Conservation (phyloP, 202 grass and related monocot species). For the Carex arenaria region DNA sequence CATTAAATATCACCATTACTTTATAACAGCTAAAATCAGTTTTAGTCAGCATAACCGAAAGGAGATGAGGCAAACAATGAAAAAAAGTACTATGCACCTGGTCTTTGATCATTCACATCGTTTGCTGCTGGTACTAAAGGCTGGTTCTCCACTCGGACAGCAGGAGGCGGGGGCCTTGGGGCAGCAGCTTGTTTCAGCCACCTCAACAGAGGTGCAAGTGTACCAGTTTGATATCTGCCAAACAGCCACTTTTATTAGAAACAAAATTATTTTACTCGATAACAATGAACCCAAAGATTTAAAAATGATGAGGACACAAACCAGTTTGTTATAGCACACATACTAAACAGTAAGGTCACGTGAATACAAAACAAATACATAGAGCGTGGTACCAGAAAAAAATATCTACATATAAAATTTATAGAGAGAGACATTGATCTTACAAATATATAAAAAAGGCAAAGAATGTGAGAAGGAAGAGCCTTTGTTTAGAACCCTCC, state of each 20-base stretch:
- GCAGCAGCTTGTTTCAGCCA: slow-evolving; percentile 54
- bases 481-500: slow-evolving; percentile 77
- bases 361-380: background rate
- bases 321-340: background rate
- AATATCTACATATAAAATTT: background rate
- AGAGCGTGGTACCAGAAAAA: background rate
- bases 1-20: background rate
- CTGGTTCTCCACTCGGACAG: slow-evolving; percentile 41
- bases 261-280: background rate
- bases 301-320: background rate
- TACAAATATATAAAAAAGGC: slow-evolving; percentile 77
- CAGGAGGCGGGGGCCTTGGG: slow-evolving; percentile 50
- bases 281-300: background rate
- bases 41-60: background rate
- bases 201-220: slow-evolving; percentile 62
- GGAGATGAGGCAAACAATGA: background rate
- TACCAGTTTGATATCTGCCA: slow-evolving; percentile 64
- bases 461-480: slow-evolving; percentile 81
- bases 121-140: slow-evolving; percentile 40
- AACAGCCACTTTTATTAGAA: slow-evolving; percentile 9
- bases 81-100: slow-evolving; percentile 44
- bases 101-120: slow-evolving; percentile 39
- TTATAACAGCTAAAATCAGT: background rate
- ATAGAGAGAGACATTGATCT: slow-evolving; percentile 18
- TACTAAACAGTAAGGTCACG: background rate